phyloP scores from a whole-genome alignment of 2,329 filamentous ascomycete genomes.

The Exophiala mesophila region DNA sequence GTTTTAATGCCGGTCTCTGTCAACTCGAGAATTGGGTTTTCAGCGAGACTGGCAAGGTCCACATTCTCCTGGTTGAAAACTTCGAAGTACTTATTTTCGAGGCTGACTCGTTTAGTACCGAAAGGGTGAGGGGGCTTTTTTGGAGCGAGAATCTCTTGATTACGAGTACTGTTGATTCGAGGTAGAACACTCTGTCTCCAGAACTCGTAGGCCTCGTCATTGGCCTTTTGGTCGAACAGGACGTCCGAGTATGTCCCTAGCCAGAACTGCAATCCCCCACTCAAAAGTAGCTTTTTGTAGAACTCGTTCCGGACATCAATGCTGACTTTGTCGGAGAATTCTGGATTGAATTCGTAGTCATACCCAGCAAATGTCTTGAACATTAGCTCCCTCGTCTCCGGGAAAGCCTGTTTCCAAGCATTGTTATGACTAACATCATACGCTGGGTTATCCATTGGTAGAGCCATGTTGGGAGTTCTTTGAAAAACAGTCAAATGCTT shows the following conservation, averaged over 20 bases:
- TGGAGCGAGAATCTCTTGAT: conserved; percentile 51
- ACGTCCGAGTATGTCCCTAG: conserved; percentile 49
- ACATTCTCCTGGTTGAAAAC: conserved; percentile 44
- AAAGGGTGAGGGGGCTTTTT: conserved; percentile 50
- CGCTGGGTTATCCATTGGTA: conserved; percentile 52
- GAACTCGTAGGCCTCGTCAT: conserved; percentile 50
- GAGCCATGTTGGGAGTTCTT: conserved; percentile 59
- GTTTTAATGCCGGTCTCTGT: conserved; percentile 37
- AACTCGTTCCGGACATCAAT: conserved; percentile 35
- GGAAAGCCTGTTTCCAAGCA: conserved; percentile 40
- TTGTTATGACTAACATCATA: conserved; percentile 46
- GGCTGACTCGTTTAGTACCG: conserved; percentile 46
- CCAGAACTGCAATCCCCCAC: conserved; percentile 53
- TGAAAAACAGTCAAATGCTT: conserved; percentile 51
- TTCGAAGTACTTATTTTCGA: conserved; percentile 50
- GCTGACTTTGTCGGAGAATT: conserved; percentile 28
- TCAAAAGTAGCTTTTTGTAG: conserved; percentile 46
- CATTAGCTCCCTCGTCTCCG: not conserved
- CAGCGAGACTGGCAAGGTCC: conserved; percentile 41
- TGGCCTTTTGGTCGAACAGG: conserved; percentile 42
- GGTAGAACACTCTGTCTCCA: conserved; percentile 50
- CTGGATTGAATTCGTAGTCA: conserved; percentile 54
- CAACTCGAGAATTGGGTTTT: conserved; percentile 39
- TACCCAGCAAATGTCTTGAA: conserved; percentile 26
- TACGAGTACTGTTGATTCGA: conserved; percentile 47